These are phyloP conservation scores for Salvia splendens DNA, from an alignment of 257 asterid species.

Conservation along the genomic window DNA sequence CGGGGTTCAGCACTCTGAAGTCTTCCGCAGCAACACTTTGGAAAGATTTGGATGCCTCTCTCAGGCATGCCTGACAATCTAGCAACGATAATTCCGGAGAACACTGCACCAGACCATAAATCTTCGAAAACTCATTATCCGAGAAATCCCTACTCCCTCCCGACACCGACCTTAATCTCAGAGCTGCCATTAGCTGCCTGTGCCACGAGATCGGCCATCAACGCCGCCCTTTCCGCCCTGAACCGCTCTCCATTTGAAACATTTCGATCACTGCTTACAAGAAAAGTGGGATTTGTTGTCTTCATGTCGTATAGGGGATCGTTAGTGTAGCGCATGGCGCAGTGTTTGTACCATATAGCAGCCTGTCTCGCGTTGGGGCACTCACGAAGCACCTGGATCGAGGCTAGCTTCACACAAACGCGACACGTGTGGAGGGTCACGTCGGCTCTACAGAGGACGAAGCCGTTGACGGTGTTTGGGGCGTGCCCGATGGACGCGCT, in stretches of 20 bases:
- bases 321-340: slow-evolving; percentile 32
- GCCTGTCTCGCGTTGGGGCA: slow-evolving; percentile 37
- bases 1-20: not conserved
- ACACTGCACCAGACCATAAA: slow-evolving; percentile 38
- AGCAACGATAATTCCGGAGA: slow-evolving; percentile 33
- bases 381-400: not conserved
- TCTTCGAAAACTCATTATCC: not conserved
- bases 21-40: not conserved
- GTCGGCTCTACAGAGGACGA: slow-evolving; percentile 37
- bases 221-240: not conserved
- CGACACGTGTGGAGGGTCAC: slow-evolving; percentile 28
- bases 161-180: slow-evolving; percentile 5
- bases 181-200: slow-evolving; percentile 34
- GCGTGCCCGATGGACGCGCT: slow-evolving; percentile 27
- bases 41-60: not conserved
- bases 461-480: slow-evolving; percentile 24
- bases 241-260: slow-evolving; percentile 25
- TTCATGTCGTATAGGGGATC: slow-evolving; percentile 17
- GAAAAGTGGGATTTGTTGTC: not conserved
- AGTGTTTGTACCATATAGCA: slow-evolving; percentile 25
- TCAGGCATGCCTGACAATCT: slow-evolving; percentile 28
- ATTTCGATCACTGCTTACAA: not conserved
- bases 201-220: slow-evolving; percentile 7
- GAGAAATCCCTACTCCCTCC: not conserved
- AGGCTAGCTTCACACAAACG: slow-evolving; percentile 19